phyloP scores from a whole-genome alignment of 768 basidiomycete genomes.

The Hydnum rufescens region DNA sequence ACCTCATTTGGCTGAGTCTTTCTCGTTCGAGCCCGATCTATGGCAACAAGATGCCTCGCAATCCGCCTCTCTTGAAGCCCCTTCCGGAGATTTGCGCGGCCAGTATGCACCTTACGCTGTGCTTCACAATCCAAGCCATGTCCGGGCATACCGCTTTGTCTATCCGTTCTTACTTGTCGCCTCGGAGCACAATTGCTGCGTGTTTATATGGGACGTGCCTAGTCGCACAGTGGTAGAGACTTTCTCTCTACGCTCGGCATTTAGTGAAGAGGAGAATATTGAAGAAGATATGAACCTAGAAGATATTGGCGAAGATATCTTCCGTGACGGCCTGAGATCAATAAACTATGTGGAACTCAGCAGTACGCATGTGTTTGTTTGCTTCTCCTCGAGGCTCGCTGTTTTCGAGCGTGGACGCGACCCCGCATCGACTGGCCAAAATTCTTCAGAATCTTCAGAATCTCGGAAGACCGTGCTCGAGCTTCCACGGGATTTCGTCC shows the following conservation, averaged over 20 bases:
- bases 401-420: slow-evolving; percentile 20
- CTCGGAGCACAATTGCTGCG: slow-evolving; percentile 17
- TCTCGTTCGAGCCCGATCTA: neutral
- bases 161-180: slow-evolving; percentile 44
- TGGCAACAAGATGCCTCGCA: neutral
- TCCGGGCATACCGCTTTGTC: slow-evolving; percentile 41
- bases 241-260: slow-evolving; percentile 16
- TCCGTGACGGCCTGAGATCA: slow-evolving; percentile 16
- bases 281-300: neutral
- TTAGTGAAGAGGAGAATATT: slow-evolving; percentile 1
- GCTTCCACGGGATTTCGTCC: neutral
- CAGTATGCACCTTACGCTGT: slow-evolving; percentile 46
- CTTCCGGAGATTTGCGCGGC: slow-evolving; percentile 19
- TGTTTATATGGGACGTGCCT: slow-evolving; percentile 44
- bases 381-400: slow-evolving; percentile 28
- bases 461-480: neutral
- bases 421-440: neutral
- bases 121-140: slow-evolving; percentile 26
- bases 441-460: neutral
- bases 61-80: neutral
- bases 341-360: slow-evolving; percentile 51
- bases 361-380: slow-evolving; percentile 37
- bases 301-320: neutral
- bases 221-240: slow-evolving; percentile 30
- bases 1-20: neutral